phyloP scores from a whole-genome alignment of 2,329 filamentous ascomycete species.

The Diplodia mutila region DNA sequence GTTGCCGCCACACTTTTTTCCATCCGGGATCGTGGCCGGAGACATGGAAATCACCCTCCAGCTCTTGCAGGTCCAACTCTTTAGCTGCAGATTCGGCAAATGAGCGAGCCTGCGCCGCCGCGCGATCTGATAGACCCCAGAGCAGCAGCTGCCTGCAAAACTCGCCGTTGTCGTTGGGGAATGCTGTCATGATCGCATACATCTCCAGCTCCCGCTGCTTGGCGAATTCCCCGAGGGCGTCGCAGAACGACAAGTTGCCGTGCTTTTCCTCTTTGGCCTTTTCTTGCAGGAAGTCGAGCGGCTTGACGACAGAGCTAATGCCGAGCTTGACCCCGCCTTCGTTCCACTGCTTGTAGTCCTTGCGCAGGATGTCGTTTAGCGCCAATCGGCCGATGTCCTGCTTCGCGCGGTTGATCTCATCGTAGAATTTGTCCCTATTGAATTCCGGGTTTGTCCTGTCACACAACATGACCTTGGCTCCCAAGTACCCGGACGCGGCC shows the following conservation, averaged over 20 bases:
- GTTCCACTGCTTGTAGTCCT: constrained; percentile 84
- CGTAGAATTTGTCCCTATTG: constrained; percentile 60
- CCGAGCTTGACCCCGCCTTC: constrained; percentile 60
- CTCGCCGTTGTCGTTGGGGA: constrained; percentile 52
- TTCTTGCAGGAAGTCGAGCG: constrained; percentile 62
- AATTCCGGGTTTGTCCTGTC: constrained; percentile 44
- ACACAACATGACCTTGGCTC: constrained; percentile 54
- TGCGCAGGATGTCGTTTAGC: constrained; percentile 71
- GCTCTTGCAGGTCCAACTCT: constrained; percentile 58
- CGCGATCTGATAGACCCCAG: constrained; percentile 61
- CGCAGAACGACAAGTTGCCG: constrained; percentile 49
- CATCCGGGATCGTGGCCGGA: constrained; percentile 46
- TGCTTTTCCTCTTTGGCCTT: constrained; percentile 53
- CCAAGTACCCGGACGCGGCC: constrained; percentile 62
- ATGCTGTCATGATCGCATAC: constrained; percentile 71
- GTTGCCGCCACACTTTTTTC: constrained; percentile 70
- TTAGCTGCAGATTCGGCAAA: constrained; percentile 57
- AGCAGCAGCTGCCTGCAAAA: constrained; percentile 71
- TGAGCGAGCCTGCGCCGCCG: constrained; percentile 53
- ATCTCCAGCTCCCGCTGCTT: constrained; percentile 64
- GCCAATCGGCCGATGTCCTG: constrained; percentile 65
- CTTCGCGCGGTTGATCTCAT: constrained; percentile 66
- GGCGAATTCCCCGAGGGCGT: constrained; percentile 57
- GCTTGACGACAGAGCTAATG: constrained; percentile 67
- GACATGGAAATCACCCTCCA: constrained; percentile 52